Conservation (phyloP, 2,329 filamentous ascomycete genomes). For the Seiridium unicorne region DNA sequence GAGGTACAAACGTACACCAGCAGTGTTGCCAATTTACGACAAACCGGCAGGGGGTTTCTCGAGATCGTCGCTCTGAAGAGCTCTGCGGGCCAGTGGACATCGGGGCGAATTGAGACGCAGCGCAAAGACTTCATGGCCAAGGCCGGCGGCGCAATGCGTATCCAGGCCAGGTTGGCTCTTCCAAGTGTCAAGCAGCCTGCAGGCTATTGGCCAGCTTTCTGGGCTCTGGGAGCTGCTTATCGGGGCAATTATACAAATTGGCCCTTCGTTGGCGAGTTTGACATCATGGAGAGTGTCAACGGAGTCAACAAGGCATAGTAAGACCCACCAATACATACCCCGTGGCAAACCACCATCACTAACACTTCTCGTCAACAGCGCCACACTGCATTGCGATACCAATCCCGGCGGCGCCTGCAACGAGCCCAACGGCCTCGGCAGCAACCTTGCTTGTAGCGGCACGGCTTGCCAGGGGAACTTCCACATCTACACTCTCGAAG, state of each 20-base stretch:
- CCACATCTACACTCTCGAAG: slow-evolving; percentile 26
- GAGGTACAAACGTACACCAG: slow-evolving; percentile 46
- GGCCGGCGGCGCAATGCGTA: slow-evolving; percentile 24
- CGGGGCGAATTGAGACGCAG: slow-evolving; percentile 40
- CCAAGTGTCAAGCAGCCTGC: slow-evolving; percentile 8
- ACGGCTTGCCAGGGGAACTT: slow-evolving; percentile 18
- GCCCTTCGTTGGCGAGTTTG: slow-evolving; percentile 25
- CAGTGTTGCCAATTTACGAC: slow-evolving; percentile 35
- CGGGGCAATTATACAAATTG: slow-evolving; percentile 31
- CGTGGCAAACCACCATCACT: too few species aligned
- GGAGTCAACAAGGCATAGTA: slow-evolving; percentile 16
- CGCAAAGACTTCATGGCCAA: slow-evolving; percentile 32
- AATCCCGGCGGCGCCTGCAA: slow-evolving; percentile 28
- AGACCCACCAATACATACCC: background rate
- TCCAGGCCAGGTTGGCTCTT: slow-evolving; percentile 9
- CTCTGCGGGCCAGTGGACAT: slow-evolving; percentile 34
- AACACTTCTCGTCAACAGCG: background rate
- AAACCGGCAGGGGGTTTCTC: slow-evolving; percentile 35
- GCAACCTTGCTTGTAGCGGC: slow-evolving; percentile 8
- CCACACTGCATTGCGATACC: slow-evolving; percentile 24
- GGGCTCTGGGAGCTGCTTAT: slow-evolving; percentile 38
- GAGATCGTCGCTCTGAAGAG: slow-evolving; percentile 32
- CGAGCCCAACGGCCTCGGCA: slow-evolving; percentile 22
- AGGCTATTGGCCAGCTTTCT: slow-evolving; percentile 44
- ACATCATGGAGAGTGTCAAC: slow-evolving; percentile 29